A percentile compares a stretch with the other conserved stretches of the same genome.
Conservation (phyloP, 2,329 filamentous ascomycete species). For the Keithomyces neogunnii region DNA sequence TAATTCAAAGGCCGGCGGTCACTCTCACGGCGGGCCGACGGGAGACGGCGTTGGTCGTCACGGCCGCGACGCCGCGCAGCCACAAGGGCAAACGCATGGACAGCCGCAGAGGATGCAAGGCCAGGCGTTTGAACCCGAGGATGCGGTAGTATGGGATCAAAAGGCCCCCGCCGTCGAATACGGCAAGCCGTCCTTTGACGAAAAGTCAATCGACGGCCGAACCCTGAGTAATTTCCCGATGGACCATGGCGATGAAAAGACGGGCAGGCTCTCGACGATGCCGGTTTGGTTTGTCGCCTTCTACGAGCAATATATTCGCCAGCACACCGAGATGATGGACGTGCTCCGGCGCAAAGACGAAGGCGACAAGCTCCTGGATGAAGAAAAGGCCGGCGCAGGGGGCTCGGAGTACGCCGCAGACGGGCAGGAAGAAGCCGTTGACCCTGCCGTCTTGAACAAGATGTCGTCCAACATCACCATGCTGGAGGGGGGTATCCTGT, state of each 20-base stretch:
- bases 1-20: constrained; percentile 49
- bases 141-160: neutral
- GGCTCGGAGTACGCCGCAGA: constrained; percentile 16
- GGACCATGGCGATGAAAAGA: constrained; percentile 23
- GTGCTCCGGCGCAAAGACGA: constrained; percentile 34
- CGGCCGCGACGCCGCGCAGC: neutral
- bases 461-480: constrained; percentile 66
- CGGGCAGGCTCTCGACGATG: constrained; percentile 32
- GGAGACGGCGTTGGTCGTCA: constrained; percentile 20
- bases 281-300: constrained; percentile 55
- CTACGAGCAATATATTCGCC: constrained; percentile 54
- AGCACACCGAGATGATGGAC: constrained; percentile 49
- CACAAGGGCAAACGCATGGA: neutral
- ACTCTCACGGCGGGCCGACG: constrained; percentile 49
- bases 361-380: neutral
- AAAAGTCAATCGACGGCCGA: neutral
- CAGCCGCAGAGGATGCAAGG: neutral
- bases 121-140: neutral
- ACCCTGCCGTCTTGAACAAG: constrained; percentile 44
- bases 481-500: constrained; percentile 69
- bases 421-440: constrained; percentile 36
- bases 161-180: neutral
- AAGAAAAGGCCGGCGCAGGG: constrained; percentile 23
- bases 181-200: neutral
- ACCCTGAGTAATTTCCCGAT: constrained; percentile 14